A percentile compares a stretch with the other conserved stretches of the same genome.
phyloP scores from a whole-genome alignment of 257 asterid genomes.

The Petunia axillaris region DNA sequence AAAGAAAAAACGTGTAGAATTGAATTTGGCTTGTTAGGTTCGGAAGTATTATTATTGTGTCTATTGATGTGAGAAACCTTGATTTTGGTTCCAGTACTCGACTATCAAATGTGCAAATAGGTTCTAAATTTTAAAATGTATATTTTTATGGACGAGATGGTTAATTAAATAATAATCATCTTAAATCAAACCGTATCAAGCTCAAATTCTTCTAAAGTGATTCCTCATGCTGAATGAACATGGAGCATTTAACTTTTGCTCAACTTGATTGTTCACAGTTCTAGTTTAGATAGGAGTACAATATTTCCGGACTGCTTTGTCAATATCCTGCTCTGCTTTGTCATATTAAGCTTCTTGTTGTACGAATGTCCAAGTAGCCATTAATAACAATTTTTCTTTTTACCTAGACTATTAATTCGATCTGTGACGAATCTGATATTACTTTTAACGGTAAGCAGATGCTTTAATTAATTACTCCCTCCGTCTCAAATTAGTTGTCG shows the following conservation, averaged over 20 bases:
- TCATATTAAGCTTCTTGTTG: slow-evolving; percentile 2
- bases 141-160: not conserved
- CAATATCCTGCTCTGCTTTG: not conserved
- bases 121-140: not conserved
- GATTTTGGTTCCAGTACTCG: not conserved
- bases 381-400: not conserved
- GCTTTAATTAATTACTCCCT: no score
- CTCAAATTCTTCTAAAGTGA: not conserved
- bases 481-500: no score
- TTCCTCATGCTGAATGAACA: not conserved
- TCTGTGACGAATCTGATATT: not conserved
- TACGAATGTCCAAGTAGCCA: not conserved
- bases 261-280: not conserved
- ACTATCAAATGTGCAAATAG: not conserved
- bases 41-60: not conserved
- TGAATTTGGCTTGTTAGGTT: slow-evolving; percentile 3
- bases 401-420: not conserved
- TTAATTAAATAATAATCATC: not conserved
- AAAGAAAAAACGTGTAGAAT: not conserved
- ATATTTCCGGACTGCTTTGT: not conserved
- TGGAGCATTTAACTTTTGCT: not conserved
- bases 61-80: not conserved
- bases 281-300: not conserved
- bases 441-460: no score
- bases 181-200: not conserved